Evolutionary conservation across 345 rosid genomes (phyloP).

Genomic region (Rhodomyrtus tomentosa): DNA sequence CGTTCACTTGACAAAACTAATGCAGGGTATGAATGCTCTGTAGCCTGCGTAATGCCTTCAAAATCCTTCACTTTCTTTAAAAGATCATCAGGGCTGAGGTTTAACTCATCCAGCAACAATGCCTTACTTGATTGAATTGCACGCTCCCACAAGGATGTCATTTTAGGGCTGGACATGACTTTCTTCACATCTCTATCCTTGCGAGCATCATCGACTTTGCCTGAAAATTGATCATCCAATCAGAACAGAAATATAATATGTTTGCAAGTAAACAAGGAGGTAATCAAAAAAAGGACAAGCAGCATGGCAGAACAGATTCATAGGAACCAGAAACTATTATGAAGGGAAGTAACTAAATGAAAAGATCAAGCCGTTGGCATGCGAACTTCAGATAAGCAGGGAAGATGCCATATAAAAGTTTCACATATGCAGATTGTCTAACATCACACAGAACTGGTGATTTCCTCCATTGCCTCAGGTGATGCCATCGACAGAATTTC

Average conservation of each 20-base stretch:
- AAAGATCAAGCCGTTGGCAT: background rate
- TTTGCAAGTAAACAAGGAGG: background rate
- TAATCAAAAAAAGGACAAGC: background rate
- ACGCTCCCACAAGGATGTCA: conserved; percentile 62
- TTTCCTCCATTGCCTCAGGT: background rate
- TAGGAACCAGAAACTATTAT: background rate
- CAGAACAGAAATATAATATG: background rate
- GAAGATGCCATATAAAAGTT: background rate
- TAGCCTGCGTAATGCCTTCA: conserved; percentile 45
- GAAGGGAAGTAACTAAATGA: background rate
- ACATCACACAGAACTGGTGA: background rate
- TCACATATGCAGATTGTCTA: background rate
- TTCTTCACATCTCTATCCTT: conserved; percentile 2
- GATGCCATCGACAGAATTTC: background rate
- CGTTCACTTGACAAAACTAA: conserved; percentile 29
- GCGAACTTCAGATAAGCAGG: background rate
- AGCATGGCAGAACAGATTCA: background rate
- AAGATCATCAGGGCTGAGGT: conserved; percentile 57
- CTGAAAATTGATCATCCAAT: conserved; percentile 8
- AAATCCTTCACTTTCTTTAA: conserved; percentile 70
- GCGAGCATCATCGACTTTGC: background rate
- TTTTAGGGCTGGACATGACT: conserved; percentile 61
- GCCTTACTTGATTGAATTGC: conserved; percentile 69
- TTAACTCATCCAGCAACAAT: conserved; percentile 35
- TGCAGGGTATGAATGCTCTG: conserved; percentile 72